Percentiles rank a stretch among this genome's conserved stretches.
These are phyloP conservation scores for Aspergillus ustus DNA, from an alignment of 2,329 filamentous ascomycete genomes.

Conservation along the genomic window DNA sequence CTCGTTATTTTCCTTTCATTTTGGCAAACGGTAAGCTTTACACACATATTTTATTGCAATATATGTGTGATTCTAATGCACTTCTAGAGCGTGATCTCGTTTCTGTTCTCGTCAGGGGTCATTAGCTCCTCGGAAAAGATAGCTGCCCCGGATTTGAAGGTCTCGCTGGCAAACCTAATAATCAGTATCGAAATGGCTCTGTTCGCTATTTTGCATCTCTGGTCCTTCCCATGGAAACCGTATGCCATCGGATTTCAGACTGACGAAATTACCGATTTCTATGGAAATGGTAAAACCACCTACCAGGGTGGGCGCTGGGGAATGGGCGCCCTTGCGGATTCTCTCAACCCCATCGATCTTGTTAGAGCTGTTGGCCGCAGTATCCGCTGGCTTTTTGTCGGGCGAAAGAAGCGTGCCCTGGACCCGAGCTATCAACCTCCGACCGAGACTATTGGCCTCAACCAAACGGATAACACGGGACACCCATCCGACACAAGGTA, in stretches of 20 bases:
- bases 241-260: conserved; percentile 63
- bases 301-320: conserved; percentile 71
- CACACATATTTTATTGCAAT: not conserved
- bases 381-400: conserved; percentile 79
- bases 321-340: conserved; percentile 68
- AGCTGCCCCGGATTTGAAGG: conserved; percentile 75
- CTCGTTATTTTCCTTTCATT: conserved; percentile 90
- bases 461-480: conserved; percentile 22
- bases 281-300: conserved; percentile 50
- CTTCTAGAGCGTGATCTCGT: conserved; percentile 59
- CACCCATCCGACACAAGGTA: conserved; percentile 32
- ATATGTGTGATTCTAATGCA: not conserved
- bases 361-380: conserved; percentile 78
- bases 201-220: conserved; percentile 78
- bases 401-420: conserved; percentile 57
- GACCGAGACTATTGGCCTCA: conserved; percentile 35
- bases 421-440: conserved; percentile 46
- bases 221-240: conserved; percentile 77
- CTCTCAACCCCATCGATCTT: conserved; percentile 82
- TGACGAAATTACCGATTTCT: conserved; percentile 49
- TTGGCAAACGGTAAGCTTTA: conserved; percentile 68
- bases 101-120: conserved; percentile 65
- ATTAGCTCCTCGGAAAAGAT: conserved; percentile 67
- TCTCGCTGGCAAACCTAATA: conserved; percentile 77
- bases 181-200: conserved; percentile 85